Evolutionary conservation across 2,329 filamentous ascomycete genomes (phyloP).

Genomic region (Ceratocystis cubensis): DNA sequence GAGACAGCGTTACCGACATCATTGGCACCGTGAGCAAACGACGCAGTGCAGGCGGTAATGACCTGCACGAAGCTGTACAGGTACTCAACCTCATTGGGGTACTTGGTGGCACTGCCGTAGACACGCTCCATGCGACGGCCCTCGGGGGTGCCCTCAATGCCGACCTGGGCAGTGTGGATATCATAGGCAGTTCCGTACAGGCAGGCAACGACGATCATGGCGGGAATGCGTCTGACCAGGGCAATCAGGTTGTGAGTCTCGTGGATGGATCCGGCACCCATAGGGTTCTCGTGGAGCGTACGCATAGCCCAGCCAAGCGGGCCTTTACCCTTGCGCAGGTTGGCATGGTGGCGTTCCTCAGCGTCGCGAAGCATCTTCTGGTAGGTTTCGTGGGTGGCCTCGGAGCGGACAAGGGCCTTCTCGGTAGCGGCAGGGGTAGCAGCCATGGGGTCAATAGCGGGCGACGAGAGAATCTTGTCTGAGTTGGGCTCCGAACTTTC

Average conservation of each 20-base stretch:
- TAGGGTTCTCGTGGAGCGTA: constrained; percentile 57
- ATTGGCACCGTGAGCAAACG: constrained; percentile 65
- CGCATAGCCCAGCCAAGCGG: constrained; percentile 79
- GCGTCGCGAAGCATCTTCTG: constrained; percentile 47
- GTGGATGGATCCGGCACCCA: constrained; percentile 61
- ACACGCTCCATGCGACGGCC: constrained; percentile 58
- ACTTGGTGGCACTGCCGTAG: constrained; percentile 52
- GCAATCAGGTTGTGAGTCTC: constrained; percentile 58
- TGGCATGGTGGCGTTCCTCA: constrained; percentile 46
- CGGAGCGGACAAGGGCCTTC: constrained; percentile 34
- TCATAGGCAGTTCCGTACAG: constrained; percentile 73
- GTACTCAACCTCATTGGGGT: constrained; percentile 58
- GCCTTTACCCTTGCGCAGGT: constrained; percentile 48
- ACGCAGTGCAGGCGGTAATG: constrained; percentile 57
- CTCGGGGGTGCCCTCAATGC: constrained; percentile 58
- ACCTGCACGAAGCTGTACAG: constrained; percentile 55
- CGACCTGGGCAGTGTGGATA: constrained; percentile 63
- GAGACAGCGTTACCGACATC: constrained; percentile 62
- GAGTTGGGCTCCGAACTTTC: constrained; percentile 38
- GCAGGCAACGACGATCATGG: constrained; percentile 47
- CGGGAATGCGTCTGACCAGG: constrained; percentile 53
- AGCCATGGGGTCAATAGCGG: constrained; percentile 24
- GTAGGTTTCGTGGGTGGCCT: constrained; percentile 45
- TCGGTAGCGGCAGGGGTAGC: constrained; percentile 27
- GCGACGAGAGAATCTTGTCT: constrained; percentile 28